A percentile compares a stretch with the other conserved stretches of the same genome.
These are phyloP conservation scores for Sporothrix pseudoabietina DNA, from an alignment of 2,329 filamentous ascomycete genomes.

Conservation along the genomic window DNA sequence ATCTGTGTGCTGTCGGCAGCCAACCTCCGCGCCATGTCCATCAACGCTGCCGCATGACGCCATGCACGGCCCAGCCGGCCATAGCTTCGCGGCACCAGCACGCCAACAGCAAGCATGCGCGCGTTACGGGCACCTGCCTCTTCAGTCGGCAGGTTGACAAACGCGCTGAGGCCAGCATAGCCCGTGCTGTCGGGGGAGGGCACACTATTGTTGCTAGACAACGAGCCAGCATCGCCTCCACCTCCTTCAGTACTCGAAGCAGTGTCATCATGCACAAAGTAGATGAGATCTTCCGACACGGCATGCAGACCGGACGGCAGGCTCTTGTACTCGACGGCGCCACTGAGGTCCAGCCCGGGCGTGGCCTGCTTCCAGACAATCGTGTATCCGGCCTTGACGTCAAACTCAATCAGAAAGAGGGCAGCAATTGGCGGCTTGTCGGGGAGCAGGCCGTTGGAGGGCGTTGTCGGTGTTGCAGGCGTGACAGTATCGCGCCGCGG, in stretches of 20 bases:
- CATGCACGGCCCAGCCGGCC: conserved; percentile 85
- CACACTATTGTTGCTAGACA: background rate
- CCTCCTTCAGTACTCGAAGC: conserved; percentile 45
- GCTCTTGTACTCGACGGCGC: conserved; percentile 93
- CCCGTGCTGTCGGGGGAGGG: conserved; percentile 43
- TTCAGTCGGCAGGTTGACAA: conserved; percentile 78
- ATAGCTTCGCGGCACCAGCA: conserved; percentile 81
- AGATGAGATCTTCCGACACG: conserved; percentile 84
- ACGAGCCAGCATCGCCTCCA: background rate
- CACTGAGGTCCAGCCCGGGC: conserved; percentile 73
- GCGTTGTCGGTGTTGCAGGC: background rate
- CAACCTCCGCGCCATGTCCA: conserved; percentile 70
- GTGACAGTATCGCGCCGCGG: background rate
- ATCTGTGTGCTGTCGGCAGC: conserved; percentile 66
- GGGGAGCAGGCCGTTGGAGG: conserved; percentile 38
- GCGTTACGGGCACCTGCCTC: conserved; percentile 80
- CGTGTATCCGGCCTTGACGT: conserved; percentile 88
- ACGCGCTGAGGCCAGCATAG: conserved; percentile 88
- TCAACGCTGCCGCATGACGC: conserved; percentile 78
- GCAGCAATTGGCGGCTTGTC: conserved; percentile 69
- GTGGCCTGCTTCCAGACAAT: conserved; percentile 82
- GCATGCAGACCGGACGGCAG: conserved; percentile 91
- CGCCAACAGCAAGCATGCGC: conserved; percentile 87
- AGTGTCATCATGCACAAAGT: conserved; percentile 78
- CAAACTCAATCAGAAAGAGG: conserved; percentile 87